A percentile compares a stretch with the other conserved stretches of the same genome.
Evolutionary conservation across 1,284 basidiomycete genomes (phyloP).

Genomic region (Volvariella volvacea): DNA sequence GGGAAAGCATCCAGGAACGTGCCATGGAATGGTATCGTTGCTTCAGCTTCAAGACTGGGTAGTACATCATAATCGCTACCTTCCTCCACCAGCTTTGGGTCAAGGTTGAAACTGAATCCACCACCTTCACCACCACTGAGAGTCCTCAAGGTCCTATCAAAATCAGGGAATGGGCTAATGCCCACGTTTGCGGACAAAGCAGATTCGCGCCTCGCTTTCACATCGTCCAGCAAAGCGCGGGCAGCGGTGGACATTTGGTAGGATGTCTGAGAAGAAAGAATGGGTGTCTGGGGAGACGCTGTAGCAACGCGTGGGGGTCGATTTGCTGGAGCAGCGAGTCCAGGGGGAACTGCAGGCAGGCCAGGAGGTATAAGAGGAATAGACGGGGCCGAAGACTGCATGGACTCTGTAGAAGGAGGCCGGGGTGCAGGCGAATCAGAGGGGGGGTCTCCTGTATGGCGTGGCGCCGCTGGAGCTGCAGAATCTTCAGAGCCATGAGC

Average conservation of each 20-base stretch:
- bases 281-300: constrained; percentile 48
- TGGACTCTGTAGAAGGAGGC: not conserved
- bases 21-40: constrained; percentile 48
- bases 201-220: constrained; percentile 69
- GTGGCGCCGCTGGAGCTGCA: constrained; percentile 39
- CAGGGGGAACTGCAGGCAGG: constrained; percentile 42
- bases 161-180: constrained; percentile 83
- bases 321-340: constrained; percentile 63
- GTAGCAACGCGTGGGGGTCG: constrained; percentile 42
- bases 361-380: constrained; percentile 39
- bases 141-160: constrained; percentile 72
- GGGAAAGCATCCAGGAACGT: constrained; percentile 64
- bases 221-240: constrained; percentile 78
- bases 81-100: constrained; percentile 63
- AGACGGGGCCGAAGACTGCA: constrained; percentile 14
- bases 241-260: constrained; percentile 87
- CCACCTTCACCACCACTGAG: constrained; percentile 55
- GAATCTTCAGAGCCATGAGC: constrained; percentile 33
- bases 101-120: constrained; percentile 78
- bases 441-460: constrained; percentile 25
- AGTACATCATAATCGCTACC: constrained; percentile 33
- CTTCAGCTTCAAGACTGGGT: constrained; percentile 48
- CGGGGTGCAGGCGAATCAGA: constrained; percentile 15
- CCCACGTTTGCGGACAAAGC: constrained; percentile 34
- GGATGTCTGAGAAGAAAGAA: constrained; percentile 52